These are phyloP conservation scores for Suhomyces vadensis DNA, from an alignment of 805 yeast species.

Conservation along the genomic window DNA sequence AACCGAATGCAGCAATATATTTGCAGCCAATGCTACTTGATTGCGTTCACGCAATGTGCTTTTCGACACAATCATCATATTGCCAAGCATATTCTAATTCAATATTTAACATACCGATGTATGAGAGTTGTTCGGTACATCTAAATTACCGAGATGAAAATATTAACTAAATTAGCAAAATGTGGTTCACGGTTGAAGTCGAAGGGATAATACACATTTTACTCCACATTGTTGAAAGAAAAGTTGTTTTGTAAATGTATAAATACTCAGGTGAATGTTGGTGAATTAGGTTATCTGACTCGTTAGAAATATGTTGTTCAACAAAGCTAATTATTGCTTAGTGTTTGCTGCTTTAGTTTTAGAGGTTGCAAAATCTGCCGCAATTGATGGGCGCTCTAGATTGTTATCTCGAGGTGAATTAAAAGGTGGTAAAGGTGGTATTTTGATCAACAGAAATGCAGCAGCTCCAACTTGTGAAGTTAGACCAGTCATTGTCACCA, in stretches of 20 bases:
- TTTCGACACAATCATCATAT: too few species aligned
- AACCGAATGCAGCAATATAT: too few species aligned
- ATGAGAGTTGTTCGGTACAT: too few species aligned
- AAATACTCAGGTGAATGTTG: not conserved
- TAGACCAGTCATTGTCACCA: not conserved
- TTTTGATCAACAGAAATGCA: not conserved
- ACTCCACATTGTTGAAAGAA: not conserved
- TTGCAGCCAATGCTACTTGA: too few species aligned
- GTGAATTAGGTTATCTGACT: not conserved
- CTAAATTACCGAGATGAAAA: too few species aligned
- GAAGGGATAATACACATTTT: conserved; percentile 2
- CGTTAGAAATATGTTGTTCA: not conserved
- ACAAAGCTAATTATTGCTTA: not conserved
- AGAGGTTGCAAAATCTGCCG: not conserved
- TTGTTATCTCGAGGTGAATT: not conserved
- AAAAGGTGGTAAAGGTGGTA: not conserved
- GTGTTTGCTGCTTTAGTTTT: not conserved
- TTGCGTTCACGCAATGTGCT: too few species aligned
- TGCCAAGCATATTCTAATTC: too few species aligned
- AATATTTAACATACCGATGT: too few species aligned
- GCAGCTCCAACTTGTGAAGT: not conserved
- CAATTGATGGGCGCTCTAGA: not conserved
- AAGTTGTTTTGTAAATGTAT: not conserved
- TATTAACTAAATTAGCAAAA: too few species aligned
- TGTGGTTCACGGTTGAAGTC: too few species aligned